Evolutionary conservation across 805 yeast genomes (phyloP), one percentile per base, ranked within the genome.

Genomic region (Candida michaelii): DNA sequence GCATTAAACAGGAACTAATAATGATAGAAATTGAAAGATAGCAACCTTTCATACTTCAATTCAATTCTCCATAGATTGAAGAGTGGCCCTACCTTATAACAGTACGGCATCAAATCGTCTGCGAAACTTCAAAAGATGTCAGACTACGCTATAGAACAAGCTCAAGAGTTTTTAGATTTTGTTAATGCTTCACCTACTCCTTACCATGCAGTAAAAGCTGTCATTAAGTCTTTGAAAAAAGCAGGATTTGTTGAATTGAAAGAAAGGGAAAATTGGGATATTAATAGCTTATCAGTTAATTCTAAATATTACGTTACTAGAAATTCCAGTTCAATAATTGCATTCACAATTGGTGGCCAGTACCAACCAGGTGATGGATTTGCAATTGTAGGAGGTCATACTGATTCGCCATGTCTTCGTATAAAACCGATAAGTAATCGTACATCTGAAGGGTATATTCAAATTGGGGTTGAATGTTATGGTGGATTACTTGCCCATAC

Each of bases 401-500:
- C 97, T 0, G 99, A 91, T 62, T 86, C 96, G 4, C 98, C 98
- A 9, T 81, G 88, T 24, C 71, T 91, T 50, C 77, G 95, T 58
- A 79, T 91, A 51, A 93, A 91, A 66, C 99, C 99, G 10, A 71
- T 85, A 23, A 85, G 96, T 17, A 80, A 82, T 56, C 79, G 77
- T 51, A 62, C 68, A 9, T 67, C 73, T 13, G 90, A 86, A 53
- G 95, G 95, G 1, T 91, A 81, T 55, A 74, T 80, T 42, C 96
- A 90, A 61, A 80, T 93, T 14, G 98, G 96, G 29, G 95, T 93
- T 8, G 98, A 93, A 63, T 79, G 83, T 38, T 91, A 91, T 57
- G 98, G 99, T 43, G 98, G 98, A 27, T 93, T 96, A 39, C 82
- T 90, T 42, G 93, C 97, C 81, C 97, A 88, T 59, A 80, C 96